Percentiles rank a stretch among this genome's conserved stretches.
phyloP scores from a whole-genome alignment of 228 moss, liverwort and hornwort species.

The Sphagnum magellanicum region DNA sequence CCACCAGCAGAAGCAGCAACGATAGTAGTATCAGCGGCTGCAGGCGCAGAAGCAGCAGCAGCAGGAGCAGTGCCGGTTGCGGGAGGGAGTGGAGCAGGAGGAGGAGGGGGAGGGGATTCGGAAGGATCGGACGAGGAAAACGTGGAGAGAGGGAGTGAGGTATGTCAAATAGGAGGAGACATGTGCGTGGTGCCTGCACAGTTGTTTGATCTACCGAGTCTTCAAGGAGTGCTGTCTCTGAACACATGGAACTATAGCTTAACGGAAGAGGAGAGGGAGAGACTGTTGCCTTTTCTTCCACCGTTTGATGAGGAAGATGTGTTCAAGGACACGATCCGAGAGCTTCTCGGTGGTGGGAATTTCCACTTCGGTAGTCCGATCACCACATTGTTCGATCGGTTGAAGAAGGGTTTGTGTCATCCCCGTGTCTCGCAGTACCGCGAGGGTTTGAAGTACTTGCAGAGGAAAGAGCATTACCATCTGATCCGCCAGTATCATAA shows the following conservation, averaged over 20 bases:
- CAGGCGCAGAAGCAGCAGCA: too few relatives aligned
- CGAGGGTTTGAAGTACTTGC: conserved; percentile 77
- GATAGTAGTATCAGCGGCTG: too few relatives aligned
- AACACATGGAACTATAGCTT: conserved; percentile 82
- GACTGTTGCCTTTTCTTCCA: conserved; percentile 58
- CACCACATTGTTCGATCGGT: conserved; percentile 55
- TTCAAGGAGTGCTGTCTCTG: conserved; percentile 58
- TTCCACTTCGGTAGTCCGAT: conserved; percentile 80
- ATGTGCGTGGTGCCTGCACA: conserved; percentile 54
- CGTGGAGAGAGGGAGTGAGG: conserved; percentile 54
- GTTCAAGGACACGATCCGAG: conserved; percentile 56
- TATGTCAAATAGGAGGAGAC: conserved; percentile 62
- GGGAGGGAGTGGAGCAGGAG: too few relatives aligned
- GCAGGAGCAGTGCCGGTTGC: too few relatives aligned
- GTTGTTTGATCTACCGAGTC: conserved; percentile 68
- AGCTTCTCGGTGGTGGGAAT: conserved; percentile 57
- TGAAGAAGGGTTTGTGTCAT: conserved; percentile 70
- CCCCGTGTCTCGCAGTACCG: conserved; percentile 70
- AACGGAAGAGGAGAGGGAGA: conserved; percentile 79
- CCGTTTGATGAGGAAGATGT: conserved; percentile 52
- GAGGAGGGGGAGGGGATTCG: conserved; percentile 13
- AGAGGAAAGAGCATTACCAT: conserved; percentile 81
- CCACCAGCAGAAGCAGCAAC: too few relatives aligned
- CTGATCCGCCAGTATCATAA: conserved; percentile 70
- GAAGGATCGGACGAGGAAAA: conserved; percentile 57